Evolutionary conservation across 2,329 filamentous ascomycete species (phyloP).

Genomic region (Verruconis gallopava): DNA sequence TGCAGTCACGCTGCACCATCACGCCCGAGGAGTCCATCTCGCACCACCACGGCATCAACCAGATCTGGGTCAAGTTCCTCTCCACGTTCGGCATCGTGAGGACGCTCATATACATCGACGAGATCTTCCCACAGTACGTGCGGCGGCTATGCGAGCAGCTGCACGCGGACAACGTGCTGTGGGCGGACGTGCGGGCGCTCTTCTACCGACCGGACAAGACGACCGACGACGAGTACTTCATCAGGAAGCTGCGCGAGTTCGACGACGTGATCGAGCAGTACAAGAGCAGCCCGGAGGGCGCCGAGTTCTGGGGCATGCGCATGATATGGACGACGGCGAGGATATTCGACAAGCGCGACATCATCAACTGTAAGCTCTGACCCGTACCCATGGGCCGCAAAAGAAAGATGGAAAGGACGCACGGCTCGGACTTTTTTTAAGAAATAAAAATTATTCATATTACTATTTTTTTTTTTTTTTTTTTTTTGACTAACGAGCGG

Average conservation of each 20-base stretch:
- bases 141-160: slow-evolving; percentile 57
- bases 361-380: slow-evolving; percentile 62
- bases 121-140: slow-evolving; percentile 69
- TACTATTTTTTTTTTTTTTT: too few relatives aligned
- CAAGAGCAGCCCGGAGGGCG: slow-evolving; percentile 55
- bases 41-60: slow-evolving; percentile 72
- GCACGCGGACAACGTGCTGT: slow-evolving; percentile 69
- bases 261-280: slow-evolving; percentile 69
- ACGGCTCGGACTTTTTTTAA: too few relatives aligned
- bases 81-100: slow-evolving; percentile 61
- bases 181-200: slow-evolving; percentile 67
- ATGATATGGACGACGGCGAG: slow-evolving; percentile 77
- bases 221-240: slow-evolving; percentile 48
- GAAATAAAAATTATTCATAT: slow-evolving; percentile 1
- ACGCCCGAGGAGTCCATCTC: slow-evolving; percentile 58
- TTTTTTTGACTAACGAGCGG: too few relatives aligned
- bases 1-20: slow-evolving; percentile 60
- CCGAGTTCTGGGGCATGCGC: slow-evolving; percentile 69
- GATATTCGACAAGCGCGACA: slow-evolving; percentile 45
- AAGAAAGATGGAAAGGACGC: too few relatives aligned
- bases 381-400: too few relatives aligned
- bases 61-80: slow-evolving; percentile 72
- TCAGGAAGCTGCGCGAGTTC: slow-evolving; percentile 57
- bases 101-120: slow-evolving; percentile 76
- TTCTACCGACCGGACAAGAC: slow-evolving; percentile 38